Conservation (phyloP, 2,329 filamentous ascomycete genomes). For the Magnaporthiopsis rhizophila region DNA sequence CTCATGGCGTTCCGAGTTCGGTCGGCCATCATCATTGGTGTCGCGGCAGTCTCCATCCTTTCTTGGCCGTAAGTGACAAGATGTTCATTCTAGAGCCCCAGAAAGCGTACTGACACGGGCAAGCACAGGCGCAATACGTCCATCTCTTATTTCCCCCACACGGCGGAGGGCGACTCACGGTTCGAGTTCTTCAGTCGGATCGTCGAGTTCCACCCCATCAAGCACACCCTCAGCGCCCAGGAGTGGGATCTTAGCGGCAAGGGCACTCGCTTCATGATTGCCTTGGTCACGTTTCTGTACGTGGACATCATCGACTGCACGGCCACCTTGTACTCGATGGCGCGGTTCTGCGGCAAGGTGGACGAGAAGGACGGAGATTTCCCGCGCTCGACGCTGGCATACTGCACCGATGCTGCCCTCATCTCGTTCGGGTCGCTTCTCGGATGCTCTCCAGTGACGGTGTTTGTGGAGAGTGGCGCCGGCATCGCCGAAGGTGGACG, state of each 20-base stretch:
- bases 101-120: constrained; percentile 11
- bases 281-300: constrained; percentile 70
- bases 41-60: constrained; percentile 61
- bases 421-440: constrained; percentile 65
- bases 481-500: constrained; percentile 69
- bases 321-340: constrained; percentile 75
- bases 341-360: constrained; percentile 57
- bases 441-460: constrained; percentile 63
- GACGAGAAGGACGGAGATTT: constrained; percentile 63
- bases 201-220: constrained; percentile 63
- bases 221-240: constrained; percentile 52
- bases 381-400: constrained; percentile 74
- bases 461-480: constrained; percentile 68
- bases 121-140: constrained; percentile 50
- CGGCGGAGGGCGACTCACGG: constrained; percentile 50
- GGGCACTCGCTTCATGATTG: constrained; percentile 57
- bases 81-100: background rate
- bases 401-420: constrained; percentile 61
- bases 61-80: constrained; percentile 58
- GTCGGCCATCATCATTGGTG: constrained; percentile 66
- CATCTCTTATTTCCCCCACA: constrained; percentile 67
- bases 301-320: constrained; percentile 75
- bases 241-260: constrained; percentile 54
- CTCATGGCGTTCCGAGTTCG: constrained; percentile 75
- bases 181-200: constrained; percentile 69